Base-by-base conservation (phyloP, 345 rosid genomes). In the Hibiscus mutabilis region DNA sequence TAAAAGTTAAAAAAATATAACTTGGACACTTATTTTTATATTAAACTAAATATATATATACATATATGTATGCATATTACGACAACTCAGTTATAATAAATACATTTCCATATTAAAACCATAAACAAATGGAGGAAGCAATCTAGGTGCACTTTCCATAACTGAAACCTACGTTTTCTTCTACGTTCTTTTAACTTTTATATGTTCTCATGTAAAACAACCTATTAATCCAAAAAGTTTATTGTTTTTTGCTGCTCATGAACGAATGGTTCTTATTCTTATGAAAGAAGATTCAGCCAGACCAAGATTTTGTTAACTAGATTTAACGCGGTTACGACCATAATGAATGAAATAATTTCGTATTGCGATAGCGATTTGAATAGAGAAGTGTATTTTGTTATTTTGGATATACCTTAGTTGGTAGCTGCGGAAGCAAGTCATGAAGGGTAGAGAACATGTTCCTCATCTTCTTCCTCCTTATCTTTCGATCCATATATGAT, bases 391-490 rank as follows among this genome's bases (percentile, higher is more conserved):
- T 37, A 37, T 37, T 35, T 37, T 37, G 10, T 37, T 37, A 35
- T 37, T 37, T 37, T 37, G 0, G 42, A 37, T 42, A 15, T 77
- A 90, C 96, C 97, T 92, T 87, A 6, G 87, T 81, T 77, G 96
- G 87, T 57, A 92, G 88, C 33, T 84, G 86, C 24, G 96, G 97
- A 78, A 92, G 91, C 86, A 90, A 85, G 64, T 80, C 85, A 70
- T 89, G 92, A 68, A 92, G 89, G 63, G 72, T 80, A 65, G 81
- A 0, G 69, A 92, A 92, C 97, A 88, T 86, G 77, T 80, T 80
- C 61, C 88, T 88, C 96, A 87, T 90, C 82, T 84, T 92, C 75
- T 88, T 92, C 57, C 97, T 90, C 73, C 96, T 80, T 92, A 92
- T 79, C 96, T 83, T 40, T 92, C 97, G 0, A 93, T 88, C 89